phyloP scores from a whole-genome alignment of 768 basidiomycete genomes.

The Pleurotus sapidus region DNA sequence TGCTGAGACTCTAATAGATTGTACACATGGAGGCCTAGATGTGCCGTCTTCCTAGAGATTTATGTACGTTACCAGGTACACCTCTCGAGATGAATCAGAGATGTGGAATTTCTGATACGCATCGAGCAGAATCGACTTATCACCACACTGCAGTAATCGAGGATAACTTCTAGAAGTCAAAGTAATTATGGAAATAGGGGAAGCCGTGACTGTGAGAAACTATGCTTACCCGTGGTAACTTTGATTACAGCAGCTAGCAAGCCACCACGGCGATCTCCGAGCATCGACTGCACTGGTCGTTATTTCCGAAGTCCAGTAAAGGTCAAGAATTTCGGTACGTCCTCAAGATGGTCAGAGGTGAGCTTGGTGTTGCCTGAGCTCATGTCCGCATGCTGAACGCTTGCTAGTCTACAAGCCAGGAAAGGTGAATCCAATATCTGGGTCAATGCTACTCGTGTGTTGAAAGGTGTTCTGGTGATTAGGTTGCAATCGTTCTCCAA shows the following conservation, averaged over 20 bases:
- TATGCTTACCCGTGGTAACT: slow-evolving; percentile 18
- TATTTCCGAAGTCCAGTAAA: slow-evolving; percentile 22
- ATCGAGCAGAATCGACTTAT: too few species aligned
- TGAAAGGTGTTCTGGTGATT: slow-evolving; percentile 2
- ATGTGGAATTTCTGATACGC: too few species aligned
- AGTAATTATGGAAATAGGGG: too few species aligned
- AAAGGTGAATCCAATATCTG: slow-evolving; percentile 54
- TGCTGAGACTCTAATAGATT: too few species aligned
- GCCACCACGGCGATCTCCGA: slow-evolving; percentile 41
- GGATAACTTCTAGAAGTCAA: too few species aligned
- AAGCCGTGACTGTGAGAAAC: too few species aligned
- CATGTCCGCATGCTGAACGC: slow-evolving; percentile 11
- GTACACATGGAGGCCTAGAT: too few species aligned
- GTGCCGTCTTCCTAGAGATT: too few species aligned
- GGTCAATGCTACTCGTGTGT: not conserved
- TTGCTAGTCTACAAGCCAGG: slow-evolving; percentile 87
- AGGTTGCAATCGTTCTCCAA: slow-evolving; percentile 97
- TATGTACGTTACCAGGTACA: too few species aligned
- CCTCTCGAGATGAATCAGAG: too few species aligned
- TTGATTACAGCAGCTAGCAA: slow-evolving; percentile 35
- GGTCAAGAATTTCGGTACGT: slow-evolving; percentile 41
- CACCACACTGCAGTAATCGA: too few species aligned
- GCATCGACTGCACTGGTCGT: slow-evolving; percentile 17
- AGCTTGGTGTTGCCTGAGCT: slow-evolving; percentile 14
- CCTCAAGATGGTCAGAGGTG: slow-evolving; percentile 62